Evolutionary conservation across 164 flowering plant species (phyloP).

Genomic region (Euptelea pleiosperma): DNA sequence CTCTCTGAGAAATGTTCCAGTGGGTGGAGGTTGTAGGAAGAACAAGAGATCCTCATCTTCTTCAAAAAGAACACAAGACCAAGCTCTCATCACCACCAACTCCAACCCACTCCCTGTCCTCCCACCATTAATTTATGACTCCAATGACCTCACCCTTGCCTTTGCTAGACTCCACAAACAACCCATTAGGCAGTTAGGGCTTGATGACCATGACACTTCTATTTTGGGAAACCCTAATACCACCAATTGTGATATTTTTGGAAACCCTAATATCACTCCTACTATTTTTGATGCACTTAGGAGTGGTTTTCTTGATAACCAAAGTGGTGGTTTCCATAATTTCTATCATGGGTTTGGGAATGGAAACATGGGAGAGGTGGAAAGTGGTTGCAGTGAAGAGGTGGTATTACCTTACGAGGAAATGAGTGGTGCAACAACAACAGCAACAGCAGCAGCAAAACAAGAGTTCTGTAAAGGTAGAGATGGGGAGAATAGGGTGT

Average conservation of each 20-base stretch:
- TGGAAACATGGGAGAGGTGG: constrained; percentile 27
- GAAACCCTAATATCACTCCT: constrained; percentile 5
- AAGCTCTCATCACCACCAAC: constrained; percentile 21
- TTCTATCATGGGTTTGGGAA: constrained; percentile 41
- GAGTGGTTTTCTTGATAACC: constrained; percentile 36
- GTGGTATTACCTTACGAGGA: constrained; percentile 30
- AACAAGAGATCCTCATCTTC: constrained; percentile 59
- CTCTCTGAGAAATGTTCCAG: constrained; percentile 82
- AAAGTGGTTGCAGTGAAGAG: constrained; percentile 21
- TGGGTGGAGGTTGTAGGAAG: constrained; percentile 92
- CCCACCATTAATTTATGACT: constrained; percentile 36
- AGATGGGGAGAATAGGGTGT: constrained; percentile 30
- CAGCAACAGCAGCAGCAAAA: constrained; percentile 40
- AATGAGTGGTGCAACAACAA: constrained; percentile 17
- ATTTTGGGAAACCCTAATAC: constrained; percentile 31
- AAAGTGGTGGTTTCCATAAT: constrained; percentile 33
- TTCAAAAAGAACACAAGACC: constrained; percentile 40
- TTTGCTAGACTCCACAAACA: constrained; percentile 61
- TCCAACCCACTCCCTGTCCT: constrained; percentile 26
- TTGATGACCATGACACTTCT: constrained; percentile 30
- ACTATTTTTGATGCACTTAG: constrained; percentile 41
- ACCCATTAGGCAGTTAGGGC: constrained; percentile 37
- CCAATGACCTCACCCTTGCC: constrained; percentile 59
- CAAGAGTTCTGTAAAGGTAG: constrained; percentile 35
- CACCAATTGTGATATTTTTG: constrained; percentile 1